A percentile compares a stretch with the other conserved stretches of the same genome.
These are phyloP conservation scores for Penicillium paradoxum DNA, from an alignment of 495 filamentous ascomycete species.

Conservation along the genomic window DNA sequence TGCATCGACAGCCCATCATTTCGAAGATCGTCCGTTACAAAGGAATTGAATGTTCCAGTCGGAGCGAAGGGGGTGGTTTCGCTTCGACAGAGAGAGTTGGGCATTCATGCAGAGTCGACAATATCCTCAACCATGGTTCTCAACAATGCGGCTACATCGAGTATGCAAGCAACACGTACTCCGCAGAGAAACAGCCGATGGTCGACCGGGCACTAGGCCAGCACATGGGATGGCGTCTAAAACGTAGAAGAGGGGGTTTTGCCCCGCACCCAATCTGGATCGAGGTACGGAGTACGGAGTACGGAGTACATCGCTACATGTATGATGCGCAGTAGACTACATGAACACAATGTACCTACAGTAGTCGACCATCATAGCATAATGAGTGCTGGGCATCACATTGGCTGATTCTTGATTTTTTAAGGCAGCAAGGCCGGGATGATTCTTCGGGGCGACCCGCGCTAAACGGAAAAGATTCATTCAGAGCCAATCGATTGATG, in stretches of 20 bases:
- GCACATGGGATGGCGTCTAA: constrained; percentile 3
- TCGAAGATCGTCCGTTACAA: not conserved
- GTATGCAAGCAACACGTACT: constrained; percentile 7
- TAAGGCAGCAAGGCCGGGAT: constrained; percentile 21
- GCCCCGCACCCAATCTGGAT: constrained; percentile 6
- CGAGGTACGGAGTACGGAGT: not conserved
- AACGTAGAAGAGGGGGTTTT: not conserved
- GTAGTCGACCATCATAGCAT: not conserved
- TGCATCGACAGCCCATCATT: not conserved
- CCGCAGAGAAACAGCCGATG: constrained; percentile 9
- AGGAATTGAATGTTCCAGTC: not conserved
- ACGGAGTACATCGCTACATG: not conserved
- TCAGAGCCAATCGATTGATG: constrained; percentile 23
- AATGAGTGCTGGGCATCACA: not conserved
- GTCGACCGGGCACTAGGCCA: constrained; percentile 7
- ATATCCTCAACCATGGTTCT: constrained; percentile 21
- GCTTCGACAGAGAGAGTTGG: constrained; percentile 13
- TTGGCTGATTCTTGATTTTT: not conserved
- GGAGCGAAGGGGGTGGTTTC: constrained; percentile 2
- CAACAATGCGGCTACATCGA: constrained; percentile 18
- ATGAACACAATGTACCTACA: not conserved
- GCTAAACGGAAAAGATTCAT: constrained; percentile 22
- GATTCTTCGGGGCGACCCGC: constrained; percentile 3
- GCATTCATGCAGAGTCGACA: constrained; percentile 17
- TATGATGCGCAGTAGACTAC: constrained; percentile 3